phyloP scores from a whole-genome alignment of 2,329 filamentous ascomycete genomes.

The Grosmannia huntii region DNA sequence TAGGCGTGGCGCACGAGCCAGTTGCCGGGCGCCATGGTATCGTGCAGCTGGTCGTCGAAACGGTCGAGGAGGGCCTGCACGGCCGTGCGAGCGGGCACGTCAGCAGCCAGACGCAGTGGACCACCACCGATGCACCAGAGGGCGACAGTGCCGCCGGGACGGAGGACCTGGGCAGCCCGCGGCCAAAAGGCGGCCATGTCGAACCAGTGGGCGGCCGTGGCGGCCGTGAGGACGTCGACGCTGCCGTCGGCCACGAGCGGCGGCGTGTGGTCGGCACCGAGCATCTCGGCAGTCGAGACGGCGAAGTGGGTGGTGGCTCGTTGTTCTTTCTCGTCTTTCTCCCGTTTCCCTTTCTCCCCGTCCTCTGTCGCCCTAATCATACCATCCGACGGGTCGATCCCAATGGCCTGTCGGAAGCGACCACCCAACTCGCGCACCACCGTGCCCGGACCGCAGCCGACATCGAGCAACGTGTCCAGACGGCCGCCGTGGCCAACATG shows the following conservation, averaged over 20 bases:
- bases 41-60: slow-evolving; percentile 23
- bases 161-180: slow-evolving; percentile 30
- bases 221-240: slow-evolving; percentile 37
- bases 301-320: slow-evolving; percentile 26
- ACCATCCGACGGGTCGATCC: slow-evolving; percentile 35
- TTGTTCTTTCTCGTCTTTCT: too few relatives aligned
- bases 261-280: slow-evolving; percentile 16
- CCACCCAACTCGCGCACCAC: slow-evolving; percentile 31
- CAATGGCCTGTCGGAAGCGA: slow-evolving; percentile 32
- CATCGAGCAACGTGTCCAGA: slow-evolving; percentile 32
- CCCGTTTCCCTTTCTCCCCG: too few relatives aligned
- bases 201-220: slow-evolving; percentile 45
- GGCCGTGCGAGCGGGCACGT: slow-evolving; percentile 24
- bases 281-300: slow-evolving; percentile 29
- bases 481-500: slow-evolving; percentile 33
- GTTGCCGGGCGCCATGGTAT: slow-evolving; percentile 30
- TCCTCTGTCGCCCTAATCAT: slow-evolving; percentile 44
- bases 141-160: slow-evolving; percentile 40
- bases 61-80: slow-evolving; percentile 28
- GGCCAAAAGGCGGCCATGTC: slow-evolving; percentile 37
- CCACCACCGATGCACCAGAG: slow-evolving; percentile 30
- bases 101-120: slow-evolving; percentile 15
- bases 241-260: slow-evolving; percentile 16
- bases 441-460: slow-evolving; percentile 44
- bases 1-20: slow-evolving; percentile 27